phyloP scores from a whole-genome alignment of 495 filamentous ascomycete genomes.

The Aspergillus steynii region DNA sequence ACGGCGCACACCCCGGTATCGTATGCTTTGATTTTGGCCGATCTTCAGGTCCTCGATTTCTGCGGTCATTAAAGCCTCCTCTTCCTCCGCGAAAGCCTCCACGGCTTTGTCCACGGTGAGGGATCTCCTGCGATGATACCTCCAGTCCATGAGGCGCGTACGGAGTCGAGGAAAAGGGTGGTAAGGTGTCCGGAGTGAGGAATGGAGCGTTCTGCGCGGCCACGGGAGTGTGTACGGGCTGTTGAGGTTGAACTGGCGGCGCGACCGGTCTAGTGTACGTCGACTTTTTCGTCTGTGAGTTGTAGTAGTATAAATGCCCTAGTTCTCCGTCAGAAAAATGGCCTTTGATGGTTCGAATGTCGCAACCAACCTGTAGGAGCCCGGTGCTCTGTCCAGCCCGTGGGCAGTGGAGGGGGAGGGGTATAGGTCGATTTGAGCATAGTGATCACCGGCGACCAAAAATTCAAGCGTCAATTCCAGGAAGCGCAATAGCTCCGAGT shows the following conservation, averaged over 20 bases:
- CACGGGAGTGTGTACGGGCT: constrained; percentile 25
- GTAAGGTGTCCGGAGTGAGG: constrained; percentile 37
- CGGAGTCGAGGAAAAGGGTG: constrained; percentile 45
- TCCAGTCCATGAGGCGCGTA: constrained; percentile 37
- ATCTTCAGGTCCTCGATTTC: constrained; percentile 64
- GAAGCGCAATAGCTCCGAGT: background rate
- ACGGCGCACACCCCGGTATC: constrained; percentile 83
- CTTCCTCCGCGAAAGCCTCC: constrained; percentile 51
- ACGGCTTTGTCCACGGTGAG: constrained; percentile 30
- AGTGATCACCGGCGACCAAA: constrained; percentile 1
- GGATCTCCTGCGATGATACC: constrained; percentile 15
- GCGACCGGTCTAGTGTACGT: constrained; percentile 74
- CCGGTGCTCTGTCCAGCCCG: constrained; percentile 91
- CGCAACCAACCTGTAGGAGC: constrained; percentile 70
- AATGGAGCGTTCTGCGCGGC: constrained; percentile 22
- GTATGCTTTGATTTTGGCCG: constrained; percentile 75
- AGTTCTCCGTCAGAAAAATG: constrained; percentile 16
- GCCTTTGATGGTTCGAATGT: background rate
- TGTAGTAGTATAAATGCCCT: constrained; percentile 90
- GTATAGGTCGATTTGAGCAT: constrained; percentile 49
- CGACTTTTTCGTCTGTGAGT: constrained; percentile 80
- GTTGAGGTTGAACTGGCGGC: constrained; percentile 29
- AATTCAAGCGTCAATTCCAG: background rate
- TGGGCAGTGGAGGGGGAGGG: constrained; percentile 60
- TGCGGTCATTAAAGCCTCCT: constrained; percentile 50